Conservation (phyloP, 805 yeast species). For the Isabelozyma rhagii region DNA sequence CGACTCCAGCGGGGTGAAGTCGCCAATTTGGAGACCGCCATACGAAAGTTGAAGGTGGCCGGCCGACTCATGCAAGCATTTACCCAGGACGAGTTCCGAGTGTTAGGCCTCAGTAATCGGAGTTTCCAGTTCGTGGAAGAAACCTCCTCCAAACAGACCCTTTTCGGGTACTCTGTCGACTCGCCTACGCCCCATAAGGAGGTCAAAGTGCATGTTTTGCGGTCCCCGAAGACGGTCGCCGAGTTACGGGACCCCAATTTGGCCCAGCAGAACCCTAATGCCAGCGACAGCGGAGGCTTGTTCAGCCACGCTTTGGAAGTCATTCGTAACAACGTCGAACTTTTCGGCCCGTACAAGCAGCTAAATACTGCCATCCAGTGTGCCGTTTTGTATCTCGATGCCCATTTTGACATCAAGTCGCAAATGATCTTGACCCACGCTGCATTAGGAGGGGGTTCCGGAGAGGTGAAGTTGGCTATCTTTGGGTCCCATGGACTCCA, state of each 20-base stretch:
- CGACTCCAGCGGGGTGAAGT: slow-evolving; percentile 51
- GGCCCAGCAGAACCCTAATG: slow-evolving; percentile 84
- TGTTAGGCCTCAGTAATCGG: slow-evolving; percentile 74
- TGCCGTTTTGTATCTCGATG: slow-evolving; percentile 81
- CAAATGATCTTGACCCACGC: slow-evolving; percentile 80
- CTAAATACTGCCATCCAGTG: slow-evolving; percentile 65
- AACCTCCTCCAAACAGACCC: slow-evolving; percentile 20
- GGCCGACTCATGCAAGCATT: slow-evolving; percentile 88
- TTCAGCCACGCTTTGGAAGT: slow-evolving; percentile 81
- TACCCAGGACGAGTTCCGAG: slow-evolving; percentile 84
- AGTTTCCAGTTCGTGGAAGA: slow-evolving; percentile 72
- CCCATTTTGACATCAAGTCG: slow-evolving; percentile 69
- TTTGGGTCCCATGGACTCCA: slow-evolving; percentile 92
- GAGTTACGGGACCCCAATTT: slow-evolving; percentile 73
- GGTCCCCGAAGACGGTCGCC: slow-evolving; percentile 61
- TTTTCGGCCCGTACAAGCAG: slow-evolving; percentile 35
- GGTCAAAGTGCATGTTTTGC: slow-evolving; percentile 75
- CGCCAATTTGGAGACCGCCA: slow-evolving; percentile 66
- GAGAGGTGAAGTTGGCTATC: slow-evolving; percentile 71
- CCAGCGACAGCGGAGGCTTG: slow-evolving; percentile 69
- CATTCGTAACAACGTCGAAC: slow-evolving; percentile 36
- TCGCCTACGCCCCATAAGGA: slow-evolving; percentile 54
- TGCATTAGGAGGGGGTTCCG: slow-evolving; percentile 88
- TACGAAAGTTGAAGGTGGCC: slow-evolving; percentile 72
- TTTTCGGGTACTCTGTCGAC: slow-evolving; percentile 40